Evolutionary conservation across 75 land plant species (phyloP).

Genomic region (Gnetum montanum): DNA sequence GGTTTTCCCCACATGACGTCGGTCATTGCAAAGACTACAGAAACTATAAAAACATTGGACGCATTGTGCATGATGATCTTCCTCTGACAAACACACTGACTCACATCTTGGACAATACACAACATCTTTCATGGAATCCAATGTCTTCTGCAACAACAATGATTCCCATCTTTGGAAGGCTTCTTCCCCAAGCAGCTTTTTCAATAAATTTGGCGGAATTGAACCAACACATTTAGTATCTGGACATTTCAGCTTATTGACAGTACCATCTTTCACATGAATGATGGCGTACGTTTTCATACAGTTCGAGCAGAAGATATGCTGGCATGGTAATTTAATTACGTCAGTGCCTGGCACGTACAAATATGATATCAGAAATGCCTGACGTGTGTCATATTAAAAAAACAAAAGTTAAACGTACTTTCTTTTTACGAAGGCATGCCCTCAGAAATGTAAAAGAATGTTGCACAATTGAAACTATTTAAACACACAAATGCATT

Average conservation of each 20-base stretch:
- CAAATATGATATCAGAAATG: too few species aligned
- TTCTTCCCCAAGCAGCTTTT: conserved; percentile 61
- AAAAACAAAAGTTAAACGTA: too few species aligned
- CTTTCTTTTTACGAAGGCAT: too few species aligned
- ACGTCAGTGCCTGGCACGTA: conserved; percentile 52
- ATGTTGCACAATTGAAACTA: too few species aligned
- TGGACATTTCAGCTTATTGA: conserved; percentile 69
- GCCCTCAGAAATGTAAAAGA: too few species aligned
- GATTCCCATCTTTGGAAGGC: conserved; percentile 87
- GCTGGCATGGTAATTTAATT: conserved; percentile 63
- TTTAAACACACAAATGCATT: too few species aligned
- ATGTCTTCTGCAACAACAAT: conserved; percentile 62
- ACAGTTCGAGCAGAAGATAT: conserved; percentile 72
- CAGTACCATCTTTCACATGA: conserved; percentile 78
- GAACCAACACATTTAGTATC: conserved; percentile 47
- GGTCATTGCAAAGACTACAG: conserved; percentile 70
- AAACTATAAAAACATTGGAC: conserved; percentile 71
- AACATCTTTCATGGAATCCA: conserved; percentile 81
- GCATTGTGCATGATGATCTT: conserved; percentile 75
- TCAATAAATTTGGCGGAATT: conserved; percentile 61
- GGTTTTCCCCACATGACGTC: conserved; percentile 65
- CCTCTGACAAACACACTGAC: conserved; percentile 69
- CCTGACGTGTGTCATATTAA: too few species aligned
- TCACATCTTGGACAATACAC: conserved; percentile 87
- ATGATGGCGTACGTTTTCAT: conserved; percentile 57